Percentiles rank a stretch among this genome's conserved stretches.
phyloP scores from a whole-genome alignment of 257 asterid species.

The Datura wrightii region DNA sequence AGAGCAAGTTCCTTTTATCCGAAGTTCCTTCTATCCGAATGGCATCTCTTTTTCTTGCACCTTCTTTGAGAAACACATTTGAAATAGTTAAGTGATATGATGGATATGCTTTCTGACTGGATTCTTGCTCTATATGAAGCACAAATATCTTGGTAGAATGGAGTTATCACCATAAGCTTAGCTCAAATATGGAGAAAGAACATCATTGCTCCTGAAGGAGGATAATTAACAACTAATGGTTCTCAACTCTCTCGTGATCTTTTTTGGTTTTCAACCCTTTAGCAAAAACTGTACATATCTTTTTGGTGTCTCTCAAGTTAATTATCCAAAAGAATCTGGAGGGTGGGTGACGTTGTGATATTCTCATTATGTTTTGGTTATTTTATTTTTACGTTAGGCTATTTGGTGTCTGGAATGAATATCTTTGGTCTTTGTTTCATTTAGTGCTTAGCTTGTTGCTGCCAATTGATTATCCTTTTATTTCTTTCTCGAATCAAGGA shows the following conservation, averaged over 20 bases:
- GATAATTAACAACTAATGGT: neutral
- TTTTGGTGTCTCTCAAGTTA: neutral
- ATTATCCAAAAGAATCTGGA: neutral
- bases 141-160: neutral
- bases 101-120: neutral
- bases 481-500: slow-evolving; percentile 53
- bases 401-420: neutral
- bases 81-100: neutral
- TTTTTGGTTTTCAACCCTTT: neutral
- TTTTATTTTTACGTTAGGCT: neutral
- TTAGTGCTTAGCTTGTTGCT: neutral
- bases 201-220: neutral
- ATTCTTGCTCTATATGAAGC: neutral
- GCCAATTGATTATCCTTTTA: neutral
- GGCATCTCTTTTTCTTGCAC: neutral
- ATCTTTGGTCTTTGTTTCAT: neutral
- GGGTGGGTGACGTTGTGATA: neutral
- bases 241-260: neutral
- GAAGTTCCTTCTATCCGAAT: no score
- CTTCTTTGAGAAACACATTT: neutral
- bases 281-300: neutral
- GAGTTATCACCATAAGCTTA: neutral
- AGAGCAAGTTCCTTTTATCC: no score
- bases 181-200: neutral
- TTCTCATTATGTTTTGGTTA: neutral